Percentiles rank a stretch among this genome's conserved stretches.
These are phyloP conservation scores for Elasticomyces elasticus DNA, from an alignment of 495 filamentous ascomycete genomes.

Conservation along the genomic window DNA sequence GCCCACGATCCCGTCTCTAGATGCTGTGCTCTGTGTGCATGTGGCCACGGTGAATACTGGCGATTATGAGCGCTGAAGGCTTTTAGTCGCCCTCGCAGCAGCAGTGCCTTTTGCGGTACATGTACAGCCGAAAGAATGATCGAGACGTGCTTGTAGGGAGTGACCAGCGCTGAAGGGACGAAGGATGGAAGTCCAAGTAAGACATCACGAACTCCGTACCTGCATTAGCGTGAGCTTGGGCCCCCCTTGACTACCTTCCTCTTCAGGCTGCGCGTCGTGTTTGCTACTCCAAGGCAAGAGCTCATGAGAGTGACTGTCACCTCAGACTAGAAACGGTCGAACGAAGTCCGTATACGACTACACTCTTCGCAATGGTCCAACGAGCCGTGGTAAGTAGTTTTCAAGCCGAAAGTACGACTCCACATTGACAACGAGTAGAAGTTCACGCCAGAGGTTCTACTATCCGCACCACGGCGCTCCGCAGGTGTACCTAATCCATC, in stretches of 20 bases:
- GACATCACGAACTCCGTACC: background rate
- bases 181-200: no score
- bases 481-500: constrained; percentile 62
- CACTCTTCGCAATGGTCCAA: background rate
- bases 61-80: no score
- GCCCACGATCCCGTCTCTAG: no score
- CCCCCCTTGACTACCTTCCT: background rate
- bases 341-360: background rate
- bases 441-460: constrained; percentile 50
- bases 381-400: background rate
- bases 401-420: background rate
- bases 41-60: no score
- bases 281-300: no score
- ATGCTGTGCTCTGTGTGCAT: no score
- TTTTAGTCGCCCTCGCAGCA: no score
- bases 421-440: constrained; percentile 4
- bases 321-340: background rate
- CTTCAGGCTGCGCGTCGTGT: background rate
- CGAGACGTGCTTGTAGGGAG: no score
- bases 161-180: no score
- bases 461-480: constrained; percentile 74
- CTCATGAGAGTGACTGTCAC: background rate
- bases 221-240: background rate
- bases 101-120: no score
- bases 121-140: no score